phyloP scores from a whole-genome alignment of 441 rosid species.

The Syzygium malaccense region DNA sequence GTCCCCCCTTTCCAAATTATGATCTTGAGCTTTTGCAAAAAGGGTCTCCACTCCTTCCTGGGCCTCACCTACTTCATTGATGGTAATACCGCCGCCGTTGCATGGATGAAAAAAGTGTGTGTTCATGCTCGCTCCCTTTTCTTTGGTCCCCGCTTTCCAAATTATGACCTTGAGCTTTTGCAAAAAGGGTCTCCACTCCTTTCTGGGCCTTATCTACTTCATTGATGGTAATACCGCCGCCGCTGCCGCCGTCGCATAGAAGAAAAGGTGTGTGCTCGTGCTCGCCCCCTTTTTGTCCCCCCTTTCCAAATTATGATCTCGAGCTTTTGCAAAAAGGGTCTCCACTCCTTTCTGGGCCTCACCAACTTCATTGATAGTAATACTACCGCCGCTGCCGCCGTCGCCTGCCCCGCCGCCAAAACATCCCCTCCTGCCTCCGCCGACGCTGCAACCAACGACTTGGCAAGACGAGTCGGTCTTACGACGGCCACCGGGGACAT shows the following conservation, averaged over 20 bases:
- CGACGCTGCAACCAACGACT: not conserved
- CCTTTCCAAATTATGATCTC: constrained; percentile 15
- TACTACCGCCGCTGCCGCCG: not conserved
- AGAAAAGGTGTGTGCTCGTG: not conserved
- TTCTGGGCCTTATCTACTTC: constrained; percentile 7
- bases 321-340: constrained; percentile 46
- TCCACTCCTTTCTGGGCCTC: constrained; percentile 31
- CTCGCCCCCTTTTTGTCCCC: not conserved
- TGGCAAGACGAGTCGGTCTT: constrained; percentile 21
- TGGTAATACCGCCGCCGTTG: not conserved
- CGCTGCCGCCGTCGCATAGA: not conserved
- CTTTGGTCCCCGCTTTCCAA: not conserved
- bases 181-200: constrained; percentile 43
- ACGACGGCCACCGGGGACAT: constrained; percentile 15
- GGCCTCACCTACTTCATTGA: not conserved
- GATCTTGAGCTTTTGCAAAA: constrained; percentile 50
- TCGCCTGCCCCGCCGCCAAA: not conserved
- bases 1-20: not conserved
- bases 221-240: not conserved
- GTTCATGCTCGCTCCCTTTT: not conserved
- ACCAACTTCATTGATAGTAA: not conserved
- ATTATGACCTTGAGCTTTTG: constrained; percentile 41
- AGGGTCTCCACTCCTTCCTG: constrained; percentile 37
- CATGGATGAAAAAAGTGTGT: not conserved
- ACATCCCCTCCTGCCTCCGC: not conserved